A percentile compares a stretch with the other conserved stretches of the same genome.
Conservation (phyloP, 2,329 filamentous ascomycete species). For the Fusarium oxysporum region DNA sequence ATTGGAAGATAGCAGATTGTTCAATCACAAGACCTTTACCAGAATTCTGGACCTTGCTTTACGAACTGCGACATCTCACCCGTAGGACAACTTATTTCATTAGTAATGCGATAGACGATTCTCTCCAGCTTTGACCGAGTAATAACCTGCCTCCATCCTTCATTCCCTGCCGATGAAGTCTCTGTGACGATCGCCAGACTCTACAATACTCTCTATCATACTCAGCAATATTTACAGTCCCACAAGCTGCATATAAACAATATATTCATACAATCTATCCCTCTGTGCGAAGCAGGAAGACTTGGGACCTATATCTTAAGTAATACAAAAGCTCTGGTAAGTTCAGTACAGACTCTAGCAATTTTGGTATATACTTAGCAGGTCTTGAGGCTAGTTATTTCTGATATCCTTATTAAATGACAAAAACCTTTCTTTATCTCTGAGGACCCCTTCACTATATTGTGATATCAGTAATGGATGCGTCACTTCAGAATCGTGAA, state of each 20-base stretch:
- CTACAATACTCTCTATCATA: background rate
- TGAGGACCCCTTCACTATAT: rapidly evolving
- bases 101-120: rapidly evolving
- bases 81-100: rapidly evolving
- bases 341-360: background rate
- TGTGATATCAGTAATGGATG: background rate
- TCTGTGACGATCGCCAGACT: background rate
- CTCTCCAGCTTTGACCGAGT: background rate
- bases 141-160: rapidly evolving
- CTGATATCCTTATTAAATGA: rapidly evolving
- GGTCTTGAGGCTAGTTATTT: background rate
- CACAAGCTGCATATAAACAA: rapidly evolving
- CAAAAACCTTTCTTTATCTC: rapidly evolving
- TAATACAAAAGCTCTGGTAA: too few species aligned
- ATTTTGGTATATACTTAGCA: background rate
- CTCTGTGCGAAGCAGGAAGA: background rate
- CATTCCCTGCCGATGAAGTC: too few species aligned
- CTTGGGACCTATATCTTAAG: background rate
- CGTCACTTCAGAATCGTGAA: background rate
- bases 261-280: rapidly evolving
- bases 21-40: background rate
- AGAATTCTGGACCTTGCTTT: background rate
- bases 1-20: background rate
- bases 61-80: rapidly evolving
- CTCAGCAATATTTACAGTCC: too few species aligned